phyloP scores from a whole-genome alignment of 2,329 filamentous ascomycete species.

The Domatiomyces catenatus region DNA sequence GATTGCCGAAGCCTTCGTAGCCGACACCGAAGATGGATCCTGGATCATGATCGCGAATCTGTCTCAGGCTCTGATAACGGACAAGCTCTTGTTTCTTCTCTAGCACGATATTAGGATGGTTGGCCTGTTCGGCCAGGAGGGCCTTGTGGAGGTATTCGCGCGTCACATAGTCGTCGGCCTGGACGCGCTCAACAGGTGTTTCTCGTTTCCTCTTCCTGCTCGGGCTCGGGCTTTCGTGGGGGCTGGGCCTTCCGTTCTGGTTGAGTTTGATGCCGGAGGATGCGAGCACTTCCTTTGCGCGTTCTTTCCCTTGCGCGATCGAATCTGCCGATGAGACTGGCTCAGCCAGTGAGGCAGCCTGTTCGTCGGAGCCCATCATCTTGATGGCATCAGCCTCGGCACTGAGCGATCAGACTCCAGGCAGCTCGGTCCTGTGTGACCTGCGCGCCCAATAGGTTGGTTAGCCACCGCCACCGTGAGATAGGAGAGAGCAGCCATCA shows the following conservation, averaged over 20 bases:
- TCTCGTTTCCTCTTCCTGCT: constrained; percentile 31
- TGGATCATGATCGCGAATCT: constrained; percentile 42
- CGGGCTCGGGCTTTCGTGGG: constrained; percentile 17
- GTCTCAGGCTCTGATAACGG: constrained; percentile 52
- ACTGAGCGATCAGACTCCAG: not conserved
- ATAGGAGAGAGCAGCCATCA: not conserved
- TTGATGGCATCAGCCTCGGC: not conserved
- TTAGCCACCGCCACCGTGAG: not conserved
- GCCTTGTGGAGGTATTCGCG: constrained; percentile 47
- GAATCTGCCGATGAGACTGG: constrained; percentile 21
- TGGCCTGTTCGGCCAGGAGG: constrained; percentile 35
- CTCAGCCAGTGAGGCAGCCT: not conserved
- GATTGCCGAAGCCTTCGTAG: constrained; percentile 81
- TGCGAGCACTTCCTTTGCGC: constrained; percentile 43
- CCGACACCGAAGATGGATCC: constrained; percentile 51
- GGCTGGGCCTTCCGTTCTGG: constrained; percentile 20
- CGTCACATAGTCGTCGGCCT: constrained; percentile 49
- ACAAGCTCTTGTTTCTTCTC: constrained; percentile 52
- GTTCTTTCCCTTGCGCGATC: constrained; percentile 45
- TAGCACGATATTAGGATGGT: constrained; percentile 42
- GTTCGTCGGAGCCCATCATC: not conserved
- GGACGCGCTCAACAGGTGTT: constrained; percentile 31
- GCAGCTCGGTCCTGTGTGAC: not conserved
- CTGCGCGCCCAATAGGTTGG: not conserved
- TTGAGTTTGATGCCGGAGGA: constrained; percentile 30